Evolutionary conservation across 2,329 filamentous ascomycete genomes (phyloP).

Genomic region (Claviceps fusiformis): DNA sequence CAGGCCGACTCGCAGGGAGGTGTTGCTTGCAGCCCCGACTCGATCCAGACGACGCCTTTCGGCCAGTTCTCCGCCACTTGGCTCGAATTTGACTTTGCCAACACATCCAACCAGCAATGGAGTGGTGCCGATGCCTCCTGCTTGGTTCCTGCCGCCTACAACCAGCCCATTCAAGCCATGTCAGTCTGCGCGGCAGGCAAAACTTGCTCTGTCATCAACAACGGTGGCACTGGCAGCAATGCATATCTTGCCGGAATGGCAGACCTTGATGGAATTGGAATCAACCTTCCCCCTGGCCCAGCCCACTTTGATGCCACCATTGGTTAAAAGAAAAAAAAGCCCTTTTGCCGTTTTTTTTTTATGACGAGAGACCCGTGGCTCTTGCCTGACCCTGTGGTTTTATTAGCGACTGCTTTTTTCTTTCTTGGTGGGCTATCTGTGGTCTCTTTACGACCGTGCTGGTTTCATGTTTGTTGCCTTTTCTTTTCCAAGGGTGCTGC

Average conservation of each 20-base stretch:
- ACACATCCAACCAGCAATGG: conserved; percentile 31
- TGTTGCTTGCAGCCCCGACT: conserved; percentile 27
- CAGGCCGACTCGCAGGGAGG: conserved; percentile 34
- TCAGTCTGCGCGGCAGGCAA: conserved; percentile 20
- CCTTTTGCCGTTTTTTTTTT: no score
- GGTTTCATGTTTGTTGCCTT: background rate
- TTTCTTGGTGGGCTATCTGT: background rate
- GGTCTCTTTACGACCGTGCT: background rate
- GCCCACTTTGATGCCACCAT: conserved; percentile 19
- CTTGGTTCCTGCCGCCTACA: conserved; percentile 26
- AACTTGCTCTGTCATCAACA: conserved; percentile 28
- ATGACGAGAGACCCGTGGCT: background rate
- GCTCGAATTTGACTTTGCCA: conserved; percentile 37
- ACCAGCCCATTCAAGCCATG: conserved; percentile 21
- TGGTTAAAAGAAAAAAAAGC: conserved; percentile 14
- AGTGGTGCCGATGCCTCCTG: conserved; percentile 38
- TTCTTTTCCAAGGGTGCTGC: background rate
- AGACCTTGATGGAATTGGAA: conserved; percentile 24
- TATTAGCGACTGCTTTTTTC: background rate
- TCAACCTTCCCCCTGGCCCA: conserved; percentile 21
- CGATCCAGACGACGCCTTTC: conserved; percentile 19
- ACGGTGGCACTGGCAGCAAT: conserved; percentile 21
- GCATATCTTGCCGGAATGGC: conserved; percentile 26
- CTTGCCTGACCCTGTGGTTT: background rate
- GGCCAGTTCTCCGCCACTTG: conserved; percentile 33